These are phyloP conservation scores for Geosmithia putterillii DNA, from an alignment of 2,329 filamentous ascomycete genomes.

Conservation along the genomic window DNA sequence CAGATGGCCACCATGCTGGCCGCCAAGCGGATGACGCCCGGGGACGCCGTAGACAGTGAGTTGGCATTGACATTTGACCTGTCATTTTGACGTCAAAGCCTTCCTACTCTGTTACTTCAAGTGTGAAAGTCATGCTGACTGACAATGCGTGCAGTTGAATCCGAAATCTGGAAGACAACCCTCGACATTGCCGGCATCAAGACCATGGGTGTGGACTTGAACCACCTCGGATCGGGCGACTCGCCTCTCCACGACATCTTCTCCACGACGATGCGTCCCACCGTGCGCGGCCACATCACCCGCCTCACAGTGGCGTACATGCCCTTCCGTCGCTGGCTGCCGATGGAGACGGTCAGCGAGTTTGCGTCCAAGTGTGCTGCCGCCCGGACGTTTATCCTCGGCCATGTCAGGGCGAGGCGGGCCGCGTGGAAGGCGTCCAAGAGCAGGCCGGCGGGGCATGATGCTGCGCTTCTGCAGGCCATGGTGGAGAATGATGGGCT, in stretches of 20 bases:
- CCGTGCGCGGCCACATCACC: slow-evolving; percentile 10
- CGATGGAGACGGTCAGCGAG: slow-evolving; percentile 19
- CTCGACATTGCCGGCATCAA: slow-evolving; percentile 21
- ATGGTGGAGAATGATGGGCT: slow-evolving; percentile 17
- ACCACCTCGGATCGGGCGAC: slow-evolving; percentile 14
- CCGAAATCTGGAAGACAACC: slow-evolving; percentile 16
- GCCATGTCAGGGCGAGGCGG: slow-evolving; percentile 6
- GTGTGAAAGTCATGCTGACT: background rate
- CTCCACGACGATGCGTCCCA: slow-evolving; percentile 12
- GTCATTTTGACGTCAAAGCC: background rate
- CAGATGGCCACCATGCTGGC: slow-evolving; percentile 12
- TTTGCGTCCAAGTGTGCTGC: slow-evolving; percentile 17
- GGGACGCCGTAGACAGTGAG: slow-evolving; percentile 2
- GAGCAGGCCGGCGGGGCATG: background rate
- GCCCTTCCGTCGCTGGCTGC: slow-evolving; percentile 21
- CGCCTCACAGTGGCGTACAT: slow-evolving; percentile 20
- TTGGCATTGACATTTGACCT: background rate
- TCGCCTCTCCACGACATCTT: slow-evolving; percentile 12
- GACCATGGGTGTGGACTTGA: slow-evolving; percentile 19
- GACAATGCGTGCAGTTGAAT: slow-evolving; percentile 8
- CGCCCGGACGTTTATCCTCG: slow-evolving; percentile 16
- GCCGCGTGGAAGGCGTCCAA: background rate
- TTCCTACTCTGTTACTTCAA: too few relatives aligned
- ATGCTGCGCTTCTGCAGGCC: slow-evolving; percentile 15
- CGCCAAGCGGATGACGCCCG: slow-evolving; percentile 5